phyloP scores from a whole-genome alignment of 2,329 filamentous ascomycete genomes.

The Emericellopsis atlantica region DNA sequence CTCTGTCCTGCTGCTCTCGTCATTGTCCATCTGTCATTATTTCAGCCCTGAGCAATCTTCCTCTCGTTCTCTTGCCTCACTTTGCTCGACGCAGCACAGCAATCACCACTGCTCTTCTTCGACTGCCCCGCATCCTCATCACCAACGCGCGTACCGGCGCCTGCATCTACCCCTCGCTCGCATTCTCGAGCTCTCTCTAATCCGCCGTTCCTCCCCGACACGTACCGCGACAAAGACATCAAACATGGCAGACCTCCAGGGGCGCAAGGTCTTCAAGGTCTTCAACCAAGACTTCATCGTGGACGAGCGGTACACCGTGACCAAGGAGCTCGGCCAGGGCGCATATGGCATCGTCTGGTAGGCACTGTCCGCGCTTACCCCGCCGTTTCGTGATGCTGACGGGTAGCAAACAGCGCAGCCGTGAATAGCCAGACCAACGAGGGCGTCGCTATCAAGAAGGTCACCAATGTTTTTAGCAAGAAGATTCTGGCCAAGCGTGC shows the following conservation, averaged over 20 bases:
- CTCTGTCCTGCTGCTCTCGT: neutral
- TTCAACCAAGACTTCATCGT: conserved; percentile 99
- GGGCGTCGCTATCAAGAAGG: conserved; percentile 97
- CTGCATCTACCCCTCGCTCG: neutral
- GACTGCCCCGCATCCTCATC: conserved; percentile 1
- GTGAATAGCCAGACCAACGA: conserved; percentile 84
- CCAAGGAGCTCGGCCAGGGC: conserved; percentile 95
- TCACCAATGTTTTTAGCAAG: conserved; percentile 99
- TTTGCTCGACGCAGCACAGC: neutral
- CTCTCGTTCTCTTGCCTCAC: neutral
- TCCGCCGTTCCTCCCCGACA: neutral
- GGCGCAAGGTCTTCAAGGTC: conserved; percentile 95
- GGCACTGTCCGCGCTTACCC: conserved; percentile 10
- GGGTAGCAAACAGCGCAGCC: conserved; percentile 52
- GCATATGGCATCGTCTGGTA: conserved; percentile 99
- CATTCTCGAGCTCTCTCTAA: neutral
- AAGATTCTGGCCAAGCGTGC: conserved; percentile 98
- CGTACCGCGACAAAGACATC: neutral
- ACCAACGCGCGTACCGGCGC: neutral
- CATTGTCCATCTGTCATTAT: neutral
- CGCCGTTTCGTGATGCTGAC: conserved; percentile 5
- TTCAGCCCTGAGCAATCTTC: neutral
- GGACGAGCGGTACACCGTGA: conserved; percentile 95
- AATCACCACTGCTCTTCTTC: neutral
- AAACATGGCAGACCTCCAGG: conserved; percentile 4